phyloP scores from a whole-genome alignment of 148 eudicot species.

The Polygonum aviculare region DNA sequence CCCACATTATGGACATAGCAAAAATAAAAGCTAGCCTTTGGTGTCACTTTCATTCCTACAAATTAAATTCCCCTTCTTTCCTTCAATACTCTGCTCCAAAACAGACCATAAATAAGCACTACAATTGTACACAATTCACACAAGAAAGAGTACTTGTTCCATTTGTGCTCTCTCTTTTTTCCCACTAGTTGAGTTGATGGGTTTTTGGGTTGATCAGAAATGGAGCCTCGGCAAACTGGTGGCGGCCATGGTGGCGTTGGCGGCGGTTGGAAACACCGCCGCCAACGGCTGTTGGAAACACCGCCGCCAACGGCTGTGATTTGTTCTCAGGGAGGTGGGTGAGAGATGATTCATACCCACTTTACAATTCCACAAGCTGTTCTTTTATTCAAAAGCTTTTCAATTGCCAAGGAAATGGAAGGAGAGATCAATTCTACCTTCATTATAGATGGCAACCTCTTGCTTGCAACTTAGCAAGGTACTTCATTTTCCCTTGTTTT shows the following conservation, averaged over 20 bases:
- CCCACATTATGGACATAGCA: not conserved
- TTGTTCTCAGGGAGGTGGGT: constrained; percentile 54
- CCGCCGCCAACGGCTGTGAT: constrained; percentile 25
- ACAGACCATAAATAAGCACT: not conserved
- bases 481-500: not conserved
- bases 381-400: constrained; percentile 46
- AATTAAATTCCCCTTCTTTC: not conserved
- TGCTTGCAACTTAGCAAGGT: constrained; percentile 47
- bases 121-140: not conserved
- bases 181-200: not conserved
- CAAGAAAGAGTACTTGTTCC: not conserved
- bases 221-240: not conserved
- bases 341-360: constrained; percentile 29
- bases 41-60: not conserved
- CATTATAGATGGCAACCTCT: constrained; percentile 44
- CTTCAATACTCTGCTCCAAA: constrained; percentile 1
- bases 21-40: too few relatives aligned
- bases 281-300: constrained; percentile 17
- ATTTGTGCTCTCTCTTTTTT: not conserved
- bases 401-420: constrained; percentile 43
- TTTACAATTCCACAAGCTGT: constrained; percentile 29
- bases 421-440: constrained; percentile 36
- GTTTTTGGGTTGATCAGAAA: not conserved
- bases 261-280: not conserved
- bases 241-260: not conserved